Conservation (phyloP, 2,329 filamentous ascomycete species). For the Akanthomyces uredinophilus region DNA sequence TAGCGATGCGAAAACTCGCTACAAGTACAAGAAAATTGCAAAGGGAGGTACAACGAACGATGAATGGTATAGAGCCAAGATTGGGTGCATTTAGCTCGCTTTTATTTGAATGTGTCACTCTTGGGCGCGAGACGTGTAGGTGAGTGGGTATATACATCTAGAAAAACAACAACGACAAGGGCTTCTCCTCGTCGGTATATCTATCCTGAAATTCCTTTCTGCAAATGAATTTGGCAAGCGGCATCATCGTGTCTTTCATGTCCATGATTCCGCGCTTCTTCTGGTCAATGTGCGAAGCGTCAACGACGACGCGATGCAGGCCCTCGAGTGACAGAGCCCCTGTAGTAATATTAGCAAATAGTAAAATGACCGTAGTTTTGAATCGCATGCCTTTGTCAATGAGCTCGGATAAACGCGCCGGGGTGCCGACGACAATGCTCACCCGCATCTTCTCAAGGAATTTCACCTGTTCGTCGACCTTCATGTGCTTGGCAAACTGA, state of each 20-base stretch:
- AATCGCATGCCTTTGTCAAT: constrained; percentile 72
- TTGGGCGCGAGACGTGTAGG: not conserved
- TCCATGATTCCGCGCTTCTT: constrained; percentile 93
- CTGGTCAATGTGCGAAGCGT: constrained; percentile 87
- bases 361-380: too few species aligned
- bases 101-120: not conserved
- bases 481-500: constrained; percentile 94
- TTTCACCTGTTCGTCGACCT: constrained; percentile 77
- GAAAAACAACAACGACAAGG: constrained; percentile 61
- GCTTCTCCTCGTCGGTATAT: constrained; percentile 55
- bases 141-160: constrained; percentile 31
- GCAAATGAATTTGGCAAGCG: constrained; percentile 69
- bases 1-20: constrained; percentile 1
- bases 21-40: not conserved
- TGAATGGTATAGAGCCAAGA: too few species aligned
- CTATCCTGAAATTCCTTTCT: constrained; percentile 65
- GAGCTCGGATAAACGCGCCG: constrained; percentile 73
- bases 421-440: constrained; percentile 87
- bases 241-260: constrained; percentile 87
- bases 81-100: not conserved
- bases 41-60: not conserved
- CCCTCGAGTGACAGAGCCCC: constrained; percentile 66
- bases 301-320: constrained; percentile 76
- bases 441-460: constrained; percentile 67
- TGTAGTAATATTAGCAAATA: constrained; percentile 18